Evolutionary conservation across 192 early-diverging fungal genomes (phyloP).

Genomic region (Cetraspora pellucida): DNA sequence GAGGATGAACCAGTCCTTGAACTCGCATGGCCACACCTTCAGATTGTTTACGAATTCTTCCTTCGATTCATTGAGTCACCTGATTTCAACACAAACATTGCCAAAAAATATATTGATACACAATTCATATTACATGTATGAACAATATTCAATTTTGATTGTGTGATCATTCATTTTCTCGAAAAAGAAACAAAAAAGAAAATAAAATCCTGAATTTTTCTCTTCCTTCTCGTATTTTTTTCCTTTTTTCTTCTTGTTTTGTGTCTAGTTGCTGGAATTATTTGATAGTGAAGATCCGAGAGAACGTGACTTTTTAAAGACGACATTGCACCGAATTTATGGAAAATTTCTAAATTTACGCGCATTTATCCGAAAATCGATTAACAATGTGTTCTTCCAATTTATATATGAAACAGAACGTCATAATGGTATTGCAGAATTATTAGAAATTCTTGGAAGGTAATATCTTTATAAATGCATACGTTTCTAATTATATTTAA

Average conservation of each 20-base stretch:
- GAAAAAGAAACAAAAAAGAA: no score
- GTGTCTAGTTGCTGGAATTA: slow-evolving; percentile 84
- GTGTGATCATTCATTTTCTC: not conserved
- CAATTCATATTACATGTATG: slow-evolving; percentile 87
- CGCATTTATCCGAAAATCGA: slow-evolving; percentile 95
- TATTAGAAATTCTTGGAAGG: slow-evolving; percentile 98
- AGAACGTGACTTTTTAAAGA: slow-evolving; percentile 98
- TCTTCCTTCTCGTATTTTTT: slow-evolving; percentile 2
- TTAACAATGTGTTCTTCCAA: slow-evolving; percentile 98
- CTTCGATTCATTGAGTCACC: slow-evolving; percentile 96
- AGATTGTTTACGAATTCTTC: slow-evolving; percentile 98
- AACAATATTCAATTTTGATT: not conserved
- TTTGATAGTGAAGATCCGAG: slow-evolving; percentile 99
- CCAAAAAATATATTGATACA: slow-evolving; percentile 96
- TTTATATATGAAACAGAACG: slow-evolving; percentile 97
- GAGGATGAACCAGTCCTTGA: slow-evolving; percentile 99
- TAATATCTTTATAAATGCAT: slow-evolving; percentile 36
- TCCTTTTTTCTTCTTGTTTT: slow-evolving; percentile 13
- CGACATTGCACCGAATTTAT: slow-evolving; percentile 96
- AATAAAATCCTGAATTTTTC: not conserved
- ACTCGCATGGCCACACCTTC: slow-evolving; percentile 96
- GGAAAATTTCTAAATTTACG: slow-evolving; percentile 97
- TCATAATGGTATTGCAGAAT: slow-evolving; percentile 98
- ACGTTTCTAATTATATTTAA: no score
- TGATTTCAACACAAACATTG: slow-evolving; percentile 96